Evolutionary conservation across 106 monocot genomes (phyloP), one percentile per base, ranked within the genome.

Genomic region (Dioscorea alata): DNA sequence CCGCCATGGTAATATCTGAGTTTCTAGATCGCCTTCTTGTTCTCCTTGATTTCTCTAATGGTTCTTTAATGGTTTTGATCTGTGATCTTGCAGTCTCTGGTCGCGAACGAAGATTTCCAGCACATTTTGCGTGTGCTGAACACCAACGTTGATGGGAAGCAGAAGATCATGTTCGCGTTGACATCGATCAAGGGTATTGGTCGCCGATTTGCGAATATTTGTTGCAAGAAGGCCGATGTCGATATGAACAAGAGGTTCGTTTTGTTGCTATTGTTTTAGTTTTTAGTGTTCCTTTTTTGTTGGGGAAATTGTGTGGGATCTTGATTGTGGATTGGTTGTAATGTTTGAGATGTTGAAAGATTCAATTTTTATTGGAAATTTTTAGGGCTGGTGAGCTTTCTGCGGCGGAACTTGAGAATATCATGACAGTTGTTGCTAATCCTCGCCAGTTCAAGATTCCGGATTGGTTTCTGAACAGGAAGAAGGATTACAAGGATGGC

Each of bases 171-270:
- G 91, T 91, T 88, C 51, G 94, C 95, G 5, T 78, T 95, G 54
- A 95, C 95, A 60, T 80, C 88, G 70, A 95, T 95, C 73, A 95
- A 95, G 85, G 94, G 94, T 80, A 70, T 95, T 42, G 94, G 90
- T 4, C 78, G 94, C 63, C 80, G 94, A 0, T 91, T 88, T 73
- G 85, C 94, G 74, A 90, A 94, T 83, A 90, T 90, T 67, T 83
- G 71, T 35, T 95, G 94, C 94, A 91, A 95, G 84, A 95, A 91
- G 75, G 95, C 95, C 53, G 95, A 91, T 50, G 85, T 95, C 23
- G 94, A 95, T 83, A 95, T 91, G 94, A 95, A 85, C 91, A 95
- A 91, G 72, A 81, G 91, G 94, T 81, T 2, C 21, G 53, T 13
- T 8, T 17, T 50, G 4, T 70, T 42, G 50, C 13, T 8, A 33